These are phyloP conservation scores for Entomortierella chlamydospora DNA, from an alignment of 192 early-diverging fungal genomes.

Conservation along the genomic window DNA sequence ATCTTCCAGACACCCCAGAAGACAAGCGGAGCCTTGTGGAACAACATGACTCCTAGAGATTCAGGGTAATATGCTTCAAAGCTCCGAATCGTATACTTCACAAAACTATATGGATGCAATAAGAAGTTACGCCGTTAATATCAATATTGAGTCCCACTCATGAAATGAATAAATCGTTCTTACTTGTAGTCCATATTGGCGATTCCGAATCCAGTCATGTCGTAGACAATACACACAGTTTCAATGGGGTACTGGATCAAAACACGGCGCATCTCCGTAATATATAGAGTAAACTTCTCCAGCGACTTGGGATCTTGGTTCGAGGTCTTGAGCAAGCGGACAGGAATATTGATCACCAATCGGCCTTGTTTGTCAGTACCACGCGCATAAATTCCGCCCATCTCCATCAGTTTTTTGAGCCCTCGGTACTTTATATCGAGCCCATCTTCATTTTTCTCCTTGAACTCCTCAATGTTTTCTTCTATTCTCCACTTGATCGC, in stretches of 20 bases:
- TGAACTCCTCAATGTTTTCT: constrained; percentile 65
- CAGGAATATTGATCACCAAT: constrained; percentile 64
- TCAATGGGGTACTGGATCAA: constrained; percentile 74
- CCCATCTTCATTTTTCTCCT: constrained; percentile 39
- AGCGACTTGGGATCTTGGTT: constrained; percentile 71
- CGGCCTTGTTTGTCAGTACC: constrained; percentile 64
- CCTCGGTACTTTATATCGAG: constrained; percentile 49
- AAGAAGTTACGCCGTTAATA: background rate
- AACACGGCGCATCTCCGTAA: constrained; percentile 78
- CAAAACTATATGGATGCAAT: constrained; percentile 28
- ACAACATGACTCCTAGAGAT: constrained; percentile 78
- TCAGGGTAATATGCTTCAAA: constrained; percentile 95
- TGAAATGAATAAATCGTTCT: background rate
- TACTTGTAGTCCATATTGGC: constrained; percentile 56
- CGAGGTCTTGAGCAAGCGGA: constrained; percentile 61
- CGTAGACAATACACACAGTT: constrained; percentile 58
- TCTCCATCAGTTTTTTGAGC: constrained; percentile 53
- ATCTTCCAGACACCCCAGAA: constrained; percentile 89
- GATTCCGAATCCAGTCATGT: constrained; percentile 56
- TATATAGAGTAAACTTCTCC: constrained; percentile 75
- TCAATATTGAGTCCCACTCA: background rate
- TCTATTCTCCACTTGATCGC: constrained; percentile 83
- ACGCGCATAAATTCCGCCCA: constrained; percentile 64
- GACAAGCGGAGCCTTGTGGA: constrained; percentile 92
- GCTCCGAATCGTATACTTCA: constrained; percentile 81